phyloP scores from a whole-genome alignment of 2,329 filamentous ascomycete genomes.

The Ceratocystis papillata region DNA sequence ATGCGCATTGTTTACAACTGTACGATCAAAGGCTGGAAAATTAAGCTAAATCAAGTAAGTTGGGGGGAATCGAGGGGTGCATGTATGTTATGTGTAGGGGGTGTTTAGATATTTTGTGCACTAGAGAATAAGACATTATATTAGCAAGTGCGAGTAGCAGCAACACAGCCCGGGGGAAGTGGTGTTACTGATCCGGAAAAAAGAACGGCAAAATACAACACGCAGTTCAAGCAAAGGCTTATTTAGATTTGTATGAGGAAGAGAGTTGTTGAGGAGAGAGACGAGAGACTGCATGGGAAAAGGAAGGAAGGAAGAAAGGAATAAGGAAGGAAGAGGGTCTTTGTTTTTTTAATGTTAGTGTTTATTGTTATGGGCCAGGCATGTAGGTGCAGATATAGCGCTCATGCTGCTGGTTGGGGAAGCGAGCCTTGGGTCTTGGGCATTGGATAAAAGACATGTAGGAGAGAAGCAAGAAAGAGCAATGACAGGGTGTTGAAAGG shows the following conservation, averaged over 20 bases:
- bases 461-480: background rate
- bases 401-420: background rate
- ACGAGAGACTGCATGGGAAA: background rate
- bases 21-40: background rate
- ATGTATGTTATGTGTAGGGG: background rate
- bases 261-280: constrained; percentile 4
- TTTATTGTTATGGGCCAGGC: background rate
- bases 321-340: constrained; percentile 9
- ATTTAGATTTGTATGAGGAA: background rate
- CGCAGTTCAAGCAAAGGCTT: background rate
- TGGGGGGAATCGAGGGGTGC: background rate
- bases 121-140: background rate
- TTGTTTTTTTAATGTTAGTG: background rate
- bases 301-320: background rate
- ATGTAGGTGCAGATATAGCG: background rate
- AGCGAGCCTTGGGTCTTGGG: background rate
- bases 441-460: background rate
- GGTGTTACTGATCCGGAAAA: background rate
- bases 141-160: background rate
- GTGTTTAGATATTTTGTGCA: background rate
- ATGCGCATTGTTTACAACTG: background rate
- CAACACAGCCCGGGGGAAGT: background rate
- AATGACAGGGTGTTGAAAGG: background rate
- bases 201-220: constrained; percentile 6
- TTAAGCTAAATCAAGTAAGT: background rate